Evolutionary conservation across 1,284 basidiomycete genomes (phyloP), one percentile per base, ranked within the genome.

Genomic region (Sporisorium graminicola): DNA sequence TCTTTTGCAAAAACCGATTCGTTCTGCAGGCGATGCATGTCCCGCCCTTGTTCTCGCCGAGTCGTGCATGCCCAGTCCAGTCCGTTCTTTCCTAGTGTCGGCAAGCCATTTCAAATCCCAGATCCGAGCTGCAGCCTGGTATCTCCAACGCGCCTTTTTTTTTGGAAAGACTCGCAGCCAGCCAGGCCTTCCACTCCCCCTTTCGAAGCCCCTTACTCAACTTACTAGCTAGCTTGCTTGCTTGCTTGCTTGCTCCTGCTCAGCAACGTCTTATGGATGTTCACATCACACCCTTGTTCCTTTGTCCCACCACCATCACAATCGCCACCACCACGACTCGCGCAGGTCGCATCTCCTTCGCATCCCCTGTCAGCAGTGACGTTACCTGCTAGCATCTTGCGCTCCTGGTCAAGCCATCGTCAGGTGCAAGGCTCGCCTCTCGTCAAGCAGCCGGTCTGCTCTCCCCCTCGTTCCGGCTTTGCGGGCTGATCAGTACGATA

Each of bases 91-190:
- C 22, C 16, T 50, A n/a, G 40, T 37, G 44, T 42, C 35, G 22
- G 49, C 2, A 16, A n/a, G 35, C 9, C 29, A 40, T 4, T 44
- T 33, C 24, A 35, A 49, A 29, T 43, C 3, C 33, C 43, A 59
- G 16, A 66, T 22, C 65, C 65, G 65, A 61, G 65, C 58, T 67
- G 58, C 65, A 58, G 51, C 24, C 13, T 55, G 57, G 59, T 57
- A 59, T 56, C 56, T 58, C 27, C 51, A 14, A 37, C 6, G n/a
- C 6, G 3, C n/a, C 40, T 9, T 13, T 46, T 49, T 29, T 27
- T 12, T 24, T 49, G 18, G 47, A 44, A 44, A 44, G n/a, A n/a
- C 22, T 1, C n/a, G 5, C 29, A 31, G 29, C 29, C 29, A 46
- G 22, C 14, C 10, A 12, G 13, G 8, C 10, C 3, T 14, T 6